Percentiles rank a stretch among this genome's conserved stretches.
Conservation (phyloP, 805 yeast genomes). For the Ogataea thermomethanolica region DNA sequence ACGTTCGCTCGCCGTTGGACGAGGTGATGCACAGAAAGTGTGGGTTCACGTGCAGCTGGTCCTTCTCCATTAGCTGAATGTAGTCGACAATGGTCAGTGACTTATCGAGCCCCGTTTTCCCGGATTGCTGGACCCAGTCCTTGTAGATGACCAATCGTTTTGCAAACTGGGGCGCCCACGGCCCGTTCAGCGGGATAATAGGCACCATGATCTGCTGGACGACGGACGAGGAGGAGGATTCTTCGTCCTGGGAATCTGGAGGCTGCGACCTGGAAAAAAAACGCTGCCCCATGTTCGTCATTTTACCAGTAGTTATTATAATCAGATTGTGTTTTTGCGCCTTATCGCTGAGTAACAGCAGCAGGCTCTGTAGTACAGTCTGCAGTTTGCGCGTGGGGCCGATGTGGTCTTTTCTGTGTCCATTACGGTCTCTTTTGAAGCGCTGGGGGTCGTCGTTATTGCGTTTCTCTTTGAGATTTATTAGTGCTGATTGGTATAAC, state of each 20-base stretch:
- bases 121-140: constrained; percentile 26
- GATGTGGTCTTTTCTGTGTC: constrained; percentile 14
- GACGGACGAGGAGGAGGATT: constrained; percentile 16
- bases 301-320: constrained; percentile 29
- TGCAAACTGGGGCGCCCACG: constrained; percentile 26
- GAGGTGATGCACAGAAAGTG: constrained; percentile 23
- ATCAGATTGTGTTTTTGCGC: constrained; percentile 12
- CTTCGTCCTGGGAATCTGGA: constrained; percentile 5
- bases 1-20: constrained; percentile 12
- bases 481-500: constrained; percentile 19
- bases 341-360: constrained; percentile 17
- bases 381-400: constrained; percentile 23
- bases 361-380: constrained; percentile 20
- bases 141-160: constrained; percentile 29
- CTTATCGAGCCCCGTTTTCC: constrained; percentile 14
- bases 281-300: constrained; percentile 27
- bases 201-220: constrained; percentile 33
- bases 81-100: constrained; percentile 20
- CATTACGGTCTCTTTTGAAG: constrained; percentile 20
- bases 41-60: constrained; percentile 21
- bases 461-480: constrained; percentile 9
- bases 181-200: constrained; percentile 26
- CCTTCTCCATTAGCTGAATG: constrained; percentile 18
- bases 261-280: constrained; percentile 16
- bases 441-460: constrained; percentile 1